A percentile compares a stretch with the other conserved stretches of the same genome.
These are phyloP conservation scores for Ophiostoma sp. DNA, from an alignment of 2,329 filamentous ascomycete species.

Conservation along the genomic window DNA sequence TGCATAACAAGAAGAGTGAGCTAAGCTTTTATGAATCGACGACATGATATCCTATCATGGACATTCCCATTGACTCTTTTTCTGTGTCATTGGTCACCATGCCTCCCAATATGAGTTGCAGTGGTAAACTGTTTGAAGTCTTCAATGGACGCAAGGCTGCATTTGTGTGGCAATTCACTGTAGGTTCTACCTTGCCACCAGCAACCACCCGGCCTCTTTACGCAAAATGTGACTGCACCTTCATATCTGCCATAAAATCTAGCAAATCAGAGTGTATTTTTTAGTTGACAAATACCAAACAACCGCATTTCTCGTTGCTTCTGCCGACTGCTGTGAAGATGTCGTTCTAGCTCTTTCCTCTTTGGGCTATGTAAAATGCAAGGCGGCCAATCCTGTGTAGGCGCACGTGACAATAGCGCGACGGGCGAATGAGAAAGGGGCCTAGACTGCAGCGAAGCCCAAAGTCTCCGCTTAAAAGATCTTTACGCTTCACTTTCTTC, in stretches of 20 bases:
- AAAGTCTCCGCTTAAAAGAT: slow-evolving; percentile 22
- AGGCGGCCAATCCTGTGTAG: neutral
- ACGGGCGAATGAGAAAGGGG: slow-evolving; percentile 10
- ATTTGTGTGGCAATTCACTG: neutral
- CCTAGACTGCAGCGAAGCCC: neutral
- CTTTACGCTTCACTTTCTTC: slow-evolving; percentile 17
- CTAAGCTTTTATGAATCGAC: neutral
- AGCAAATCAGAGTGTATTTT: neutral
- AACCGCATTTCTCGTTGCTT: neutral
- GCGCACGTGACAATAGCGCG: neutral
- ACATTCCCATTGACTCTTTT: no score
- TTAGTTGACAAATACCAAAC: neutral
- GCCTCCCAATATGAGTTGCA: neutral
- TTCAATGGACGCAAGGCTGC: neutral
- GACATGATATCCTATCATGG: neutral
- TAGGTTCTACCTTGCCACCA: neutral
- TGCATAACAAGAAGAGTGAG: neutral
- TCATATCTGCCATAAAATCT: neutral
- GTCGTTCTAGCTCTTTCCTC: slow-evolving; percentile 10
- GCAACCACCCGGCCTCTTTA: neutral
- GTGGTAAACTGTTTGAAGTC: neutral
- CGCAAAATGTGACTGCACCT: no score
- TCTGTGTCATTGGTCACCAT: neutral
- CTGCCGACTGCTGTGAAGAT: neutral
- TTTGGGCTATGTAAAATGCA: slow-evolving; percentile 1